Evolutionary conservation across 192 early-diverging fungal genomes (phyloP), one percentile per base, ranked within the genome.

Genomic region (Piromyces finnis): DNA sequence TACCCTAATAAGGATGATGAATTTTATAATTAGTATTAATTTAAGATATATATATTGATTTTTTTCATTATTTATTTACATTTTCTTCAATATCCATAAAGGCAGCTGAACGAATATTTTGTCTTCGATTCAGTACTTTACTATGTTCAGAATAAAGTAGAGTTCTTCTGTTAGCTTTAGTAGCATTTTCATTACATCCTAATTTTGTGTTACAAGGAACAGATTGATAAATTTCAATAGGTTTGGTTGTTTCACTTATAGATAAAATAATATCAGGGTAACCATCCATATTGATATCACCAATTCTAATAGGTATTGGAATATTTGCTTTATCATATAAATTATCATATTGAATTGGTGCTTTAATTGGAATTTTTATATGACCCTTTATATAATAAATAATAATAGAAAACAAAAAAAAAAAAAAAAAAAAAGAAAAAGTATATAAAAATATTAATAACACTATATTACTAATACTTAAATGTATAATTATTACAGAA

Each of bases 31-130:
- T n/a, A n/a, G n/a, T n/a, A n/a, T n/a, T n/a, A n/a, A n/a, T n/a
- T n/a, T n/a, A n/a, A n/a, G n/a, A n/a, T n/a, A n/a, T n/a, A n/a
- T n/a, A n/a, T n/a, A n/a, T n/a, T n/a, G n/a, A n/a, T n/a, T n/a
- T n/a, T n/a, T n/a, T n/a, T n/a, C n/a, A n/a, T n/a, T n/a, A n/a
- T n/a, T n/a, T n/a, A n/a, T 88, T 87, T 86, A 95, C 96, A 82
- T 95, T 92, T 59, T 97, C 94, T 85, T 94, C 94, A 79, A 97
- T 87, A 82, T 98, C 97, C 81, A 97, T 90, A 82, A 95, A 95
- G 0, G 91, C 83, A n/a, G 94, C 94, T 30, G 87, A 87, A 39
- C 86, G 89, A 30, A 88, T 87, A 78, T 86, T 83, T 35, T 83
- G 78, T 1, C 91, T 83, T 16, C 84, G 81, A 41, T 86, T 85